Evolutionary conservation across 1,284 basidiomycete species (phyloP).

Genomic region (Leucoagaricus sp.): DNA sequence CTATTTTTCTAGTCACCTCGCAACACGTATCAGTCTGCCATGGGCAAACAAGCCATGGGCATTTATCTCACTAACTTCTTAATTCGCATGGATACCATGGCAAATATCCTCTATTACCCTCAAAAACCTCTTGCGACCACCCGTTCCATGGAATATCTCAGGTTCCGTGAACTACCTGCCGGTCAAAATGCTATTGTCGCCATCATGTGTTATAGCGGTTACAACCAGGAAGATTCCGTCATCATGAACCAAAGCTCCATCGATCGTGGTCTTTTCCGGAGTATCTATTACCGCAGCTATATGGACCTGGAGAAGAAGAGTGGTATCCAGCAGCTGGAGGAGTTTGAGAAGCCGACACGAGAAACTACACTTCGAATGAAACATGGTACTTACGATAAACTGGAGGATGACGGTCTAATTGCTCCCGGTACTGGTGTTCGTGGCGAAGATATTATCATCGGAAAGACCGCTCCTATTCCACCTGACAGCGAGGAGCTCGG

Average conservation of each 20-base stretch:
- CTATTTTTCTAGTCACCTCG: constrained; percentile 78
- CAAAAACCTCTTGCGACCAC: constrained; percentile 99
- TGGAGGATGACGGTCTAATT: constrained; percentile 95
- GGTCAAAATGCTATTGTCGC: constrained; percentile 99
- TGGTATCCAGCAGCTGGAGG: constrained; percentile 89
- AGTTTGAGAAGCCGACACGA: constrained; percentile 96
- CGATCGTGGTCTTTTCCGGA: constrained; percentile 97
- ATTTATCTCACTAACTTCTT: constrained; percentile 98
- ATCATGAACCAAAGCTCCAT: constrained; percentile 99
- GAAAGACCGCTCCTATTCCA: constrained; percentile 97
- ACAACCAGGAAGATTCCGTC: constrained; percentile 99
- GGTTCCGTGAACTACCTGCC: constrained; percentile 96
- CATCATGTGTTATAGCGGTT: constrained; percentile 98
- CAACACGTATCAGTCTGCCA: constrained; percentile 99
- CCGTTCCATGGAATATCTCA: constrained; percentile 97
- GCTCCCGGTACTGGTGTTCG: constrained; percentile 94
- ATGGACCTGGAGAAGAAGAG: constrained; percentile 99
- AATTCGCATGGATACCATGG: constrained; percentile 98
- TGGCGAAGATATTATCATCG: constrained; percentile 99
- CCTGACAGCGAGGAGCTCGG: constrained; percentile 97
- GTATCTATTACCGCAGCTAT: constrained; percentile 98
- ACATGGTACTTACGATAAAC: constrained; percentile 97
- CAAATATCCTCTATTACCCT: constrained; percentile 97
- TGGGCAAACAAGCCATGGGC: constrained; percentile 99
- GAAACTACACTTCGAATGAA: constrained; percentile 97